phyloP scores from a whole-genome alignment of 1,284 basidiomycete genomes.

The Irpex rosettiformis region DNA sequence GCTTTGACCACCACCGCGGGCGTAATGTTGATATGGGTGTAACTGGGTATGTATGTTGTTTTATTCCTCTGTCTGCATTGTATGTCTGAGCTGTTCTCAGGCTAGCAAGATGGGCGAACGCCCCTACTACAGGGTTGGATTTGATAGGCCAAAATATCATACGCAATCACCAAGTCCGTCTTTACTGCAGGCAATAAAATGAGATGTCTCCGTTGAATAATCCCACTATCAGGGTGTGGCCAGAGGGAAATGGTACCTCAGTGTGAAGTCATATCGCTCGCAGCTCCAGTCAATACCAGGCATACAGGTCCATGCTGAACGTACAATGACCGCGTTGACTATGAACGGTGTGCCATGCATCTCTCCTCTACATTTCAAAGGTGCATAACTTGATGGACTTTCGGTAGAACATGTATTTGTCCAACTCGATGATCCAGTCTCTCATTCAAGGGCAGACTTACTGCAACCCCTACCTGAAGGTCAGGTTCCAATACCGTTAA shows the following conservation, averaged over 20 bases:
- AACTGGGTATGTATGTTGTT: slow-evolving; percentile 18
- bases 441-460: slow-evolving; percentile 61
- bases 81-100: slow-evolving; percentile 30
- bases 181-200: background rate
- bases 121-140: slow-evolving; percentile 64
- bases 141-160: slow-evolving; percentile 65
- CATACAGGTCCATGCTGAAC: slow-evolving; percentile 49
- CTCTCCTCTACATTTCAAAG: background rate
- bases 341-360: slow-evolving; percentile 45
- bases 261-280: slow-evolving; percentile 70
- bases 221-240: slow-evolving; percentile 43
- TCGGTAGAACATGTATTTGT: slow-evolving; percentile 67
- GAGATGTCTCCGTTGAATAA: slow-evolving; percentile 5
- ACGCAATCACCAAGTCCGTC: slow-evolving; percentile 64
- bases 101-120: slow-evolving; percentile 76
- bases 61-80: background rate
- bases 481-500: slow-evolving; percentile 12
- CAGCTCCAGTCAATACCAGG: slow-evolving; percentile 52
- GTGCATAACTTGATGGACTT: background rate
- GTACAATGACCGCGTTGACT: slow-evolving; percentile 67
- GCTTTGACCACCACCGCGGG: background rate
- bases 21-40: slow-evolving; percentile 11
- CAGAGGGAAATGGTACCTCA: slow-evolving; percentile 63
- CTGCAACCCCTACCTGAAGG: slow-evolving; percentile 27
- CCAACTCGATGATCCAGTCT: slow-evolving; percentile 66